Conservation (phyloP, 129 eudicot genomes). For the Flaveria linearis region DNA sequence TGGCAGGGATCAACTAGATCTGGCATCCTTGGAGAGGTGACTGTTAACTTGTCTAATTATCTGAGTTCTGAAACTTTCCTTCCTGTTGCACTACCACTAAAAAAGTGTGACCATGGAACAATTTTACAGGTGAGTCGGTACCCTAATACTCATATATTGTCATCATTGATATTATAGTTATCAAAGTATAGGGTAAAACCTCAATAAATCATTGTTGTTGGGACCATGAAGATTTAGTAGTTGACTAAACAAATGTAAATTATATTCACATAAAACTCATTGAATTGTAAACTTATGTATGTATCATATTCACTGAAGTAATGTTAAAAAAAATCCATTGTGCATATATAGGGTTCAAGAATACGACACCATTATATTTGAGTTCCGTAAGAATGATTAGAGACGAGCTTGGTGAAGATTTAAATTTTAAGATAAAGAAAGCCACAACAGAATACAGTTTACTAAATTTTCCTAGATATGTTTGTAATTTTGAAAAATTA, state of each 20-base stretch:
- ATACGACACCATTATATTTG: not conserved
- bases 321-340: not conserved
- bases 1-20: slow-evolving; percentile 68
- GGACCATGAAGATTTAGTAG: not conserved
- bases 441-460: not conserved
- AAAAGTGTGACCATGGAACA: slow-evolving; percentile 65
- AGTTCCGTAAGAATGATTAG: not conserved
- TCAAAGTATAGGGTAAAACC: not conserved
- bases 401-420: not conserved
- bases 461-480: not conserved
- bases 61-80: slow-evolving; percentile 49
- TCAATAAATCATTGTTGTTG: not conserved
- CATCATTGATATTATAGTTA: not conserved
- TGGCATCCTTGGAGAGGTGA: slow-evolving; percentile 74
- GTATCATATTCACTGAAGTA: not conserved
- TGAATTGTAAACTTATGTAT: not conserved
- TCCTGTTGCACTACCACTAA: slow-evolving; percentile 58
- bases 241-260: not conserved
- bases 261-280: not conserved
- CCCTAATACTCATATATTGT: not conserved
- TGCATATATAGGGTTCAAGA: not conserved
- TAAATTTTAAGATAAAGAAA: not conserved
- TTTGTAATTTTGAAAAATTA: not conserved
- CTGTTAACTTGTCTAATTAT: slow-evolving; percentile 54
- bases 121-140: slow-evolving; percentile 53